Base-by-base conservation (phyloP, 1,139 yeast species). In the Kodamaea sp. region DNA sequence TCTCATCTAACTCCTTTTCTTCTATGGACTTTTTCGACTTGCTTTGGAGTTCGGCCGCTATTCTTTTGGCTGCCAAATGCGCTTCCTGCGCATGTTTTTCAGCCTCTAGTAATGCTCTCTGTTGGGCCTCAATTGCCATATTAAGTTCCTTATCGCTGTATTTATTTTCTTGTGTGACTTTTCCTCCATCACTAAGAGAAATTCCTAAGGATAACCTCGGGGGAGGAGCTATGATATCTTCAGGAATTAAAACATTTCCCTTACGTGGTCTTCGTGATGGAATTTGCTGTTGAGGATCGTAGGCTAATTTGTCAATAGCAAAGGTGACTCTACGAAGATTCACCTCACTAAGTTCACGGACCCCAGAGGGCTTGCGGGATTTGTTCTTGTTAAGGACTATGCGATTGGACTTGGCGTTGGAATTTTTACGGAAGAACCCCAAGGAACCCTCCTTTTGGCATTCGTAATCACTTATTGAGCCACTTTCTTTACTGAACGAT, bases 201-300 rank as follows among this genome's bases (percentile, higher is more conserved):
- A 83, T 83, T 1, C 92, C 92, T 37, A 78, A 70, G 1, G 84
- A 75, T 21, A 84, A 63, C 43, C 81, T 62, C 15, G 85, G 78
- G 1, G 85, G 80, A 1, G 79, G 79, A 0, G 83, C 82, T 24
- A 69, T 57, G 22, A 81, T 49, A 50, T 84, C 92, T 31, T 82
- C 87, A 0, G 90, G 88, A 9, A 88, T 78, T 24, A 83, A 55
- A 6, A 89, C 90, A 51, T 86, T 82, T 3, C 97, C 97, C 45
- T 74, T 74, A 44, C 76, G 74, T 2, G 97, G 97, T 41, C 82
- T 74, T 47, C 96, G 67, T 1, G 95, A 84, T 1, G 97, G 97
- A 41, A 90, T 85, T 57, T 89, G 97, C 53, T 90, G 97, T 24
- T 96, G 97, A 2, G 97, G 97, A 57, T 90, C 97, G 42, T 68